Evolutionary conservation across 1,284 basidiomycete species (phyloP), one percentile per base, ranked within the genome.

Genomic region (Irpex sp.): DNA sequence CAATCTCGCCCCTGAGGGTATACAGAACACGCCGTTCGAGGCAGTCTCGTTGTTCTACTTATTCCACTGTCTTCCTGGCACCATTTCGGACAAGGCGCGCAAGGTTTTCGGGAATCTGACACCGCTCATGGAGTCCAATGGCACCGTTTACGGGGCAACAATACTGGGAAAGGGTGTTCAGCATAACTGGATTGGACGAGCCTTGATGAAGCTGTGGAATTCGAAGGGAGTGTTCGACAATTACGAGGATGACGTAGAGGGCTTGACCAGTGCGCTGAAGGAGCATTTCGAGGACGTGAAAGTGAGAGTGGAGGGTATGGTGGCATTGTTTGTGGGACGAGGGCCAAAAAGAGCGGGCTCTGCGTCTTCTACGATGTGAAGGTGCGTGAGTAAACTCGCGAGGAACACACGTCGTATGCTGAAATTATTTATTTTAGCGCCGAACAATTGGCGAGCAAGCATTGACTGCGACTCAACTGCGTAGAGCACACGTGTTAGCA

Each of bases 1-100:
- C 62, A 44, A 60, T 3, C 65, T 70, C 2, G 63, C 70, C 5
- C 66, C 72, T 1, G 55, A 49, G 52, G 11, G 44, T 13, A 47
- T 13, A 8, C 17, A 64, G 56, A 62, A 49, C 36, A 64, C 58
- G 15, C 56, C 21, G 38, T 70, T 68, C 64, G 68, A 72, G 58
- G 69, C 71, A 15, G 61, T 70, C 59, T 69, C 71, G 52, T 60
- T 70, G 11, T 70, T 69, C 65, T 69, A 72, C 63, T 36, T 71
- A 37, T 63, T 73, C 59, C 69, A 73, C 60, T 69, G 68, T 58
- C 66, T 73, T 44, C 70, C 68, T 0, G 70, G 71, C 15, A 21
- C 61, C n/a, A 66, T 73, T 52, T 67, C 68, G 7, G 51, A 55
- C 13, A 72, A 72, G 60, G 68, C 64, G 9, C 57, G 21, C 7